Evolutionary conservation across 2,329 filamentous ascomycete species (phyloP).

Genomic region (Anthostomella pinea): DNA sequence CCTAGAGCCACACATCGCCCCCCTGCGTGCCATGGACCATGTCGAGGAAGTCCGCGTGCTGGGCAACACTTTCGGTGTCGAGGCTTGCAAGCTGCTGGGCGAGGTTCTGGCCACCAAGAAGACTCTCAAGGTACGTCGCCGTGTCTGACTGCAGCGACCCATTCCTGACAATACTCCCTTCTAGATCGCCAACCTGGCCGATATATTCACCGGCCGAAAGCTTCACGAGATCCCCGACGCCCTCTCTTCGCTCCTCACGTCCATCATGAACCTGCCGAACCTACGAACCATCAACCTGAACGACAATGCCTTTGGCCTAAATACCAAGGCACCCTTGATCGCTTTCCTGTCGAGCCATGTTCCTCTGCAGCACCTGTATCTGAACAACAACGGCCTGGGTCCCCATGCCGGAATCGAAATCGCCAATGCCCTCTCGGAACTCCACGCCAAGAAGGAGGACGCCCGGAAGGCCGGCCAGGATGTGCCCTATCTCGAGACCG

Average conservation of each 20-base stretch:
- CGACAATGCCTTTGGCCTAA: conserved; percentile 96
- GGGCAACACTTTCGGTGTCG: conserved; percentile 90
- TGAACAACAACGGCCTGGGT: conserved; percentile 98
- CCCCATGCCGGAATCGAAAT: conserved; percentile 87
- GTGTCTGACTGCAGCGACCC: conserved; percentile 11
- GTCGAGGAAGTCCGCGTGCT: conserved; percentile 83
- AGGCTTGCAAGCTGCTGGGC: conserved; percentile 80
- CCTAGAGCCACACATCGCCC: conserved; percentile 77
- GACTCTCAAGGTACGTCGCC: conserved; percentile 62
- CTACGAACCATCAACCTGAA: conserved; percentile 92
- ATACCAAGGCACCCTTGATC: conserved; percentile 88
- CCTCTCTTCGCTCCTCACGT: conserved; percentile 78
- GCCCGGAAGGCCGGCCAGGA: conserved; percentile 68
- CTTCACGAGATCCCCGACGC: conserved; percentile 92
- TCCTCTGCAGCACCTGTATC: conserved; percentile 87
- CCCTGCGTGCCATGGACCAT: conserved; percentile 67
- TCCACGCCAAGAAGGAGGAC: conserved; percentile 80
- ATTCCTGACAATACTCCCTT: conserved; percentile 10
- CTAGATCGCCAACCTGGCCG: conserved; percentile 81
- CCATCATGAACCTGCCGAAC: conserved; percentile 79
- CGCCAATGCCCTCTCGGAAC: conserved; percentile 78
- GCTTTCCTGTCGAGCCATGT: conserved; percentile 86
- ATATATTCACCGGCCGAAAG: conserved; percentile 95
- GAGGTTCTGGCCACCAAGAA: conserved; percentile 83
- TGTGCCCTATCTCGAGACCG: conserved; percentile 86